Evolutionary conservation across 2,329 filamentous ascomycete genomes (phyloP).

Genomic region (Colletotrichum theobromicola): DNA sequence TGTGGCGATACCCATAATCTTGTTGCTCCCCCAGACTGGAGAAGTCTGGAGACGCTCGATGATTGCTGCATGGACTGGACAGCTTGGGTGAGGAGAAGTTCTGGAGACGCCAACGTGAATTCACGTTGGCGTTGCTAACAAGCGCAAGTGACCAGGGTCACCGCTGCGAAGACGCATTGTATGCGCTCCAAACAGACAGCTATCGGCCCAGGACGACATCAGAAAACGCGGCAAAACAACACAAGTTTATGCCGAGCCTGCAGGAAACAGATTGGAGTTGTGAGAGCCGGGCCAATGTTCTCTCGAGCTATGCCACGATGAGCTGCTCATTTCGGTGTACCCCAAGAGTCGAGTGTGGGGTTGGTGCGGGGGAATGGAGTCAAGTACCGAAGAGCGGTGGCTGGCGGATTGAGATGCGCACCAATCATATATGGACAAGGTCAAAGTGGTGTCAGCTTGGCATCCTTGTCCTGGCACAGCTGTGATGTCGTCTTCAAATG

Average conservation of each 20-base stretch:
- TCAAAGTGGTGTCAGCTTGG: not conserved
- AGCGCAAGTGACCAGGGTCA: not conserved
- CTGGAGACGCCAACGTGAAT: not conserved
- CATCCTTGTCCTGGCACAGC: not conserved
- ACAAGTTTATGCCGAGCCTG: not conserved
- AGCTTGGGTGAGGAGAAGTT: not conserved
- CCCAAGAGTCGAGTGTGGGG: not conserved
- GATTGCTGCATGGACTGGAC: not conserved
- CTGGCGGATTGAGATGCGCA: constrained; percentile 1
- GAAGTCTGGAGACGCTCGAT: not conserved
- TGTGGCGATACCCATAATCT: not conserved
- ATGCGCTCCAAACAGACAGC: constrained; percentile 17
- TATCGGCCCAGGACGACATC: too few relatives aligned
- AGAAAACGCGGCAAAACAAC: not conserved
- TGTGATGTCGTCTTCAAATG: not conserved
- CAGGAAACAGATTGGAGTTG: not conserved
- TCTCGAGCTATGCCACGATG: not conserved
- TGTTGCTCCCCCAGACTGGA: not conserved
- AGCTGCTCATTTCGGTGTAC: not conserved
- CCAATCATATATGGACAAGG: not conserved
- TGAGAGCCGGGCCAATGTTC: constrained; percentile 15
- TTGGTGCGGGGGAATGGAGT: constrained; percentile 11
- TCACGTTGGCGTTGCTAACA: not conserved
- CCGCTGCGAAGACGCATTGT: not conserved
- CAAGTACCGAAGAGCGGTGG: not conserved